Evolutionary conservation across 1,284 basidiomycete species (phyloP), one percentile per base, ranked within the genome.

Genomic region (Laetiporus sulphureus): DNA sequence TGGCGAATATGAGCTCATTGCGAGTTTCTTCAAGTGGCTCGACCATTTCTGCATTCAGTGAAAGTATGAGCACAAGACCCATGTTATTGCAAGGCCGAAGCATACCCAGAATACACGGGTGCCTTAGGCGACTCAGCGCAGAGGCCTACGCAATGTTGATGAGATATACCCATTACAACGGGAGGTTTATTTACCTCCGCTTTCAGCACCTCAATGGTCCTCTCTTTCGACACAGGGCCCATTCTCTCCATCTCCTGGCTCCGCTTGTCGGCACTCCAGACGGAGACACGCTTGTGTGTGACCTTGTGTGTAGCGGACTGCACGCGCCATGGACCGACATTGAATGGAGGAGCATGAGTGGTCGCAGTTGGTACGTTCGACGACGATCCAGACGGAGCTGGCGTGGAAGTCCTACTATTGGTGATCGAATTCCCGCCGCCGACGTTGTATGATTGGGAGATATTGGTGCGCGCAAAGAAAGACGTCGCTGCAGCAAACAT

Each of bases 11-110:
- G 35, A 98, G 69, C 53, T 94, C 89, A 36, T 71, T 82, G 45
- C 93, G 73, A 0, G 92, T 88, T 61, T 99, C 95, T 63, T 98
- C 94, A 33, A 97, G 67, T n/a, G 95, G 94, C 64, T 99, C 95
- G 20, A 96, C 93, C 78, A 98, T 91, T 66, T 99, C 95, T 79
- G 51, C 21, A 34, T 38, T 11, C 32, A n/a, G n/a, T n/a, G n/a
- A n/a, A n/a, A n/a, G n/a, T n/a, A n/a, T n/a, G n/a, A n/a, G n/a
- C n/a, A n/a, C n/a, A n/a, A n/a, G n/a, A n/a, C n/a, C n/a, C n/a
- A n/a, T n/a, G n/a, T n/a, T n/a, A n/a, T n/a, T n/a, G n/a, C n/a
- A n/a, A n/a, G n/a, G n/a, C n/a, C n/a, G 5, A 20, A 1, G 57
- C 71, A 53, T 54, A 86, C 86, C 87, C 44, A 99, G 72, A 42